Percentiles rank a stretch among this genome's conserved stretches.
These are phyloP conservation scores for Botrytis byssoidea DNA, from an alignment of 2,329 filamentous ascomycete genomes.

Conservation along the genomic window DNA sequence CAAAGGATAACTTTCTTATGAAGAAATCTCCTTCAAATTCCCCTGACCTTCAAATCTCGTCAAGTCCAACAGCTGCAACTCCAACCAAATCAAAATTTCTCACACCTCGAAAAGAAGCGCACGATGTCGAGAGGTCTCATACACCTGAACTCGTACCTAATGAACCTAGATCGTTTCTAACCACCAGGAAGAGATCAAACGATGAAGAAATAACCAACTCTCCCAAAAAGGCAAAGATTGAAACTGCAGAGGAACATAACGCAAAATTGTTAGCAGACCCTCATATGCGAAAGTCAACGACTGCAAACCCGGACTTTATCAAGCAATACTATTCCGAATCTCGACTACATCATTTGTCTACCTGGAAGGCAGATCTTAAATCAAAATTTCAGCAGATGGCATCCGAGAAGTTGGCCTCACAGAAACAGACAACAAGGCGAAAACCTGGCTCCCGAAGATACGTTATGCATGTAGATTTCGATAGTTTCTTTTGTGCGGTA, in stretches of 20 bases:
- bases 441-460: constrained; percentile 70
- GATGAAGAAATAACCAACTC: constrained; percentile 25
- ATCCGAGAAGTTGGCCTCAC: constrained; percentile 60
- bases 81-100: not conserved
- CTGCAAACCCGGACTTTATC: constrained; percentile 88
- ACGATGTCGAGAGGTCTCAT: not conserved
- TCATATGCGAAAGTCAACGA: constrained; percentile 81
- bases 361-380: constrained; percentile 95
- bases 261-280: constrained; percentile 80
- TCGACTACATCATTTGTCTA: constrained; percentile 88
- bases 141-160: not conserved
- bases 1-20: constrained; percentile 8
- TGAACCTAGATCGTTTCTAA: not conserved
- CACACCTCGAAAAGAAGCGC: not conserved
- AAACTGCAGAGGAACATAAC: constrained; percentile 94
- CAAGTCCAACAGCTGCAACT: not conserved
- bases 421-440: constrained; percentile 48
- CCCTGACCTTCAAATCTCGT: not conserved
- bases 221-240: constrained; percentile 33
- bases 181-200: constrained; percentile 21
- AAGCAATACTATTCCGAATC: constrained; percentile 96
- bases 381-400: constrained; percentile 80
- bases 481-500: constrained; percentile 96
- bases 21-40: not conserved
- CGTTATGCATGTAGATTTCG: constrained; percentile 94